Base-by-base conservation (phyloP, 257 asterid species). In the Nicotiana benthamiana region DNA sequence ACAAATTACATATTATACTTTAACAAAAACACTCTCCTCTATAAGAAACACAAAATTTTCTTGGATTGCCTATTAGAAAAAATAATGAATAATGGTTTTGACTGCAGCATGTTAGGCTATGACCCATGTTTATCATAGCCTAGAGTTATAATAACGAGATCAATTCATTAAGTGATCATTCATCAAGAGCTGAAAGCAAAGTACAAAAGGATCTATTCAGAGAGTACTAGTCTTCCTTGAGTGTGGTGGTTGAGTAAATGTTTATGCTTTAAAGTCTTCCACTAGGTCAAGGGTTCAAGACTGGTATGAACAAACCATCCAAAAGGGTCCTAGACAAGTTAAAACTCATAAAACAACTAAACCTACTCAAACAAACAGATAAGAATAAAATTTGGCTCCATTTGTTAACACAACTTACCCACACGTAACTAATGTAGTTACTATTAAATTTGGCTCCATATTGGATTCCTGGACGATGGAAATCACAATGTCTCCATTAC, bases 351-450 rank as follows among this genome's bases (percentile, higher is more conserved):
- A 70, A 43, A 43, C 77, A 72, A 27, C 40, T 48, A 15, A 40
- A 43, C 48, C 24, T 48, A 48, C 56, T 68, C 77, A 15, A 48
- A 74, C 61, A 74, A 48, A 46, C 26, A 26, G 61, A 74, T 74
- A 54, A 74, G 40, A 36, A 74, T 24, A 46, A 20, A 46, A 46
- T 22, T 48, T 74, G 43, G 61, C 24, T 15, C 43, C 22, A 24
- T 24, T 74, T n/a, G 0, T 26, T 24, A 26, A 46, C 22, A 15
- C 22, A 80, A 80, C 91, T 88, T 87, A 96, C 99, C 98, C 97
- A 32, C 88, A 90, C 75, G 93, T 87, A 54, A 96, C 87, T 80
- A 96, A 46, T 32, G 97, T 91, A 74, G 98, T 88, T 83, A 86
- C 81, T 83, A 92, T 83, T 32, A 86, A 82, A 80, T 88, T 90